Conservation (phyloP, 2,329 filamentous ascomycete species). For the Tolypocladium ovalisporum region DNA sequence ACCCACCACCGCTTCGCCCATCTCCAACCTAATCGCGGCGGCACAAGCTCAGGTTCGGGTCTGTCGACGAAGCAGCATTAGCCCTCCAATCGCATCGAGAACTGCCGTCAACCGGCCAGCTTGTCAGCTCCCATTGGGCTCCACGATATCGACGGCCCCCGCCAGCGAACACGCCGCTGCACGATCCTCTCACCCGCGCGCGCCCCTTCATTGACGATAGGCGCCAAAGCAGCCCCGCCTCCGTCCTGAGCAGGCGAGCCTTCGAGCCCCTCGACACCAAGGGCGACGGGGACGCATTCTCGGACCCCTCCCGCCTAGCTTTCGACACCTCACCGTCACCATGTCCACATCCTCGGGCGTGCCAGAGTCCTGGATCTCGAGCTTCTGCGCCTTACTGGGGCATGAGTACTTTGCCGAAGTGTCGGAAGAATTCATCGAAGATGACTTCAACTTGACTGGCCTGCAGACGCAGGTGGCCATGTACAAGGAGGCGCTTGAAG, state of each 20-base stretch:
- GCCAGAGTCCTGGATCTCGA: conserved; percentile 92
- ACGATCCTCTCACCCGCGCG: not conserved
- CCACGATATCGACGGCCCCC: not conserved
- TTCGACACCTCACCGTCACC: conserved; percentile 5
- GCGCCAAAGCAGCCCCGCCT: not conserved
- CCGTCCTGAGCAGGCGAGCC: not conserved
- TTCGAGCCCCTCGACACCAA: not conserved
- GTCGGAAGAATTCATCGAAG: conserved; percentile 97
- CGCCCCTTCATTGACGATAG: not conserved
- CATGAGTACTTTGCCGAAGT: conserved; percentile 99
- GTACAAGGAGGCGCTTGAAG: conserved; percentile 97
- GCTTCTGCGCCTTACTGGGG: conserved; percentile 88
- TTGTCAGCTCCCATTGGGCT: not conserved
- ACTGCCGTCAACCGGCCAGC: not conserved
- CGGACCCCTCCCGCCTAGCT: not conserved
- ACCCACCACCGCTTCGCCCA: not conserved
- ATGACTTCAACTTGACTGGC: conserved; percentile 98
- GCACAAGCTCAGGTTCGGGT: not conserved
- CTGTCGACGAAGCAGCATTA: not conserved
- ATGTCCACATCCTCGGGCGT: conserved; percentile 53
- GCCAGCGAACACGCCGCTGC: not conserved
- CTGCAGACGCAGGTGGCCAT: conserved; percentile 91
- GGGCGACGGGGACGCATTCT: not conserved
- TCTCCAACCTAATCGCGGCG: not conserved
- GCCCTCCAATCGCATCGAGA: not conserved